phyloP scores from a whole-genome alignment of 2,329 filamentous ascomycete genomes.

The Alternaria sp. region DNA sequence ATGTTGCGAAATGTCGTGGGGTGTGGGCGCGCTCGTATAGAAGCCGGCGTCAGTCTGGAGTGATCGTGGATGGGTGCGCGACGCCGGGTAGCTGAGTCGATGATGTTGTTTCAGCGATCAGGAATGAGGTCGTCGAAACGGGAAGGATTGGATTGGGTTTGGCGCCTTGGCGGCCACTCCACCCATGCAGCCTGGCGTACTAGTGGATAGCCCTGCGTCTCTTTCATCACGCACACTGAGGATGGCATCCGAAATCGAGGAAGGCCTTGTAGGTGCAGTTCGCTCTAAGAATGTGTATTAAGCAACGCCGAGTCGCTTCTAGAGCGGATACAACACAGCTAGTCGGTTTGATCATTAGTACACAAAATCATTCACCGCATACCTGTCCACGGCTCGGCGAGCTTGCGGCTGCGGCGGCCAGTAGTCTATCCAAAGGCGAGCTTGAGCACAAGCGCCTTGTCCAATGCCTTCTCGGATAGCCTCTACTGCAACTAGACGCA shows the following conservation, averaged over 20 bases:
- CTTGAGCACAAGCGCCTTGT: constrained; percentile 1
- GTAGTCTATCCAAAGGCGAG: constrained; percentile 7
- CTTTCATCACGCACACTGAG: neutral
- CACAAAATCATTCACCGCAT: neutral
- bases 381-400: neutral
- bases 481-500: constrained; percentile 15
- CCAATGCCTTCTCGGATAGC: neutral
- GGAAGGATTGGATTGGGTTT: constrained; percentile 5
- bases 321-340: neutral
- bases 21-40: constrained; percentile 21
- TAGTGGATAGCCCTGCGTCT: constrained; percentile 3
- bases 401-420: constrained; percentile 12
- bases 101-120: constrained; percentile 16
- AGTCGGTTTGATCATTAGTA: neutral
- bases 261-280: neutral
- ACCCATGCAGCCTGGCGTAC: constrained; percentile 4
- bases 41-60: neutral
- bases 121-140: constrained; percentile 21
- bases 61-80: constrained; percentile 15
- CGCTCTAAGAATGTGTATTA: neutral
- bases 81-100: constrained; percentile 2
- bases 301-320: neutral
- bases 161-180: constrained; percentile 10
- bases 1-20: constrained; percentile 9
- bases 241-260: constrained; percentile 5